Conservation (phyloP, 208 protist genomes). For the Kentomonas sorsogonicus region DNA sequence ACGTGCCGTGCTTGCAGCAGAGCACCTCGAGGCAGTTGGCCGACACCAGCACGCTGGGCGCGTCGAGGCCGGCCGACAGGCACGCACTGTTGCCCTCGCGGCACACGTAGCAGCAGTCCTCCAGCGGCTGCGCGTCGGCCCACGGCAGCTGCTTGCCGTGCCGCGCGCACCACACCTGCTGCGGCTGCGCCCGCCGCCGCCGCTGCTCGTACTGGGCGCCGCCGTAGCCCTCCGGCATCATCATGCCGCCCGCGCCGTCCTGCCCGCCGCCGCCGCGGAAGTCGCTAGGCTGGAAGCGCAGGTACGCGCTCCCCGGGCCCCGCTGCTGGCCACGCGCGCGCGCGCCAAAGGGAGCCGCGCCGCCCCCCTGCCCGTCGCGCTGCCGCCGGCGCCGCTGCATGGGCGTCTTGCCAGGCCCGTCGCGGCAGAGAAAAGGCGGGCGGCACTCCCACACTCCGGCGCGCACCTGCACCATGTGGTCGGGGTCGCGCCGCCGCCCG, state of each 20-base stretch:
- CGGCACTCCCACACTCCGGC: constrained; percentile 68
- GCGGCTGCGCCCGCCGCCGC: too few relatives aligned
- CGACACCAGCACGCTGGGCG: constrained; percentile 32
- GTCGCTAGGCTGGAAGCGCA: background rate
- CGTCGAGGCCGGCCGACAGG: constrained; percentile 70
- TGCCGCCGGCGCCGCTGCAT: constrained; percentile 13
- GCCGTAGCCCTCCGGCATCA: constrained; percentile 9
- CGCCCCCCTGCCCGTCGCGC: background rate
- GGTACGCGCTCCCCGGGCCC: background rate
- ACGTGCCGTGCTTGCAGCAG: constrained; percentile 65
- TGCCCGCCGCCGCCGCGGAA: too few relatives aligned
- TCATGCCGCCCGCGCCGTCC: background rate
- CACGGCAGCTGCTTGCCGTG: constrained; percentile 71
- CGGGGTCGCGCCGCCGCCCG: constrained; percentile 43
- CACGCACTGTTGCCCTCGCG: constrained; percentile 61
- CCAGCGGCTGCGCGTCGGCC: constrained; percentile 43
- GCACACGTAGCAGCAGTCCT: constrained; percentile 80
- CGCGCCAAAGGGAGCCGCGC: constrained; percentile 1
- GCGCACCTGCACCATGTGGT: constrained; percentile 71
- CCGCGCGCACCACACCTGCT: constrained; percentile 71
- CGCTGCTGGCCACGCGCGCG: background rate
- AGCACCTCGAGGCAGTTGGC: constrained; percentile 61
- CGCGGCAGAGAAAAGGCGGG: constrained; percentile 39
- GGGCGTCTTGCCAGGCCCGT: background rate
- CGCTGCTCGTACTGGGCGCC: constrained; percentile 18